A percentile compares a stretch with the other conserved stretches of the same genome.
These are phyloP conservation scores for Candida suzukii DNA, from an alignment of 805 yeast genomes.

Conservation along the genomic window DNA sequence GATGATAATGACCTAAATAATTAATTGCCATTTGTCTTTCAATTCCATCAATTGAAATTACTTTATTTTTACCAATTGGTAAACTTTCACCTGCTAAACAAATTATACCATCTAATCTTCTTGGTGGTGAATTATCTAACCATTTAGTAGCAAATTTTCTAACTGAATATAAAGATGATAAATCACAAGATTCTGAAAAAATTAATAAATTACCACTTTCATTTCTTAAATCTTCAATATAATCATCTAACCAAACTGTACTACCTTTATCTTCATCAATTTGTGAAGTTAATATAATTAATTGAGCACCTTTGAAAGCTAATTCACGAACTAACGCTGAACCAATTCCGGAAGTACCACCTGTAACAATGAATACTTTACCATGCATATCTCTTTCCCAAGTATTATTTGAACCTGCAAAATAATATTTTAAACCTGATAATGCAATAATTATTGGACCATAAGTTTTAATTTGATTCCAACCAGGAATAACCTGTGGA, in stretches of 20 bases:
- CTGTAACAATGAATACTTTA: constrained; percentile 72
- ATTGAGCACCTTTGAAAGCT: constrained; percentile 80
- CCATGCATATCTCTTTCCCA: constrained; percentile 96
- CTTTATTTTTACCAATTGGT: constrained; percentile 64
- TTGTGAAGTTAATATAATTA: constrained; percentile 60
- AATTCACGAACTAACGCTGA: constrained; percentile 66
- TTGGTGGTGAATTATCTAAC: constrained; percentile 86
- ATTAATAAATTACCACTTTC: constrained; percentile 64
- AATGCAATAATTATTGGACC: constrained; percentile 47
- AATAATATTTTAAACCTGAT: constrained; percentile 58
- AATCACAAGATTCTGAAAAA: constrained; percentile 87
- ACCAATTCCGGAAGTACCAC: constrained; percentile 95
- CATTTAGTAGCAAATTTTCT: constrained; percentile 90
- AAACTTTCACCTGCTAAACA: constrained; percentile 81
- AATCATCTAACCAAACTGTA: constrained; percentile 64
- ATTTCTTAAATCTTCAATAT: constrained; percentile 69
- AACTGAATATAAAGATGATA: constrained; percentile 63
- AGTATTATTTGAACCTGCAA: constrained; percentile 73
- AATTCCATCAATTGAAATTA: constrained; percentile 70
- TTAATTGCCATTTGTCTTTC: constrained; percentile 83
- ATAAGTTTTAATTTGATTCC: constrained; percentile 46
- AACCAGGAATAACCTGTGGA: constrained; percentile 68
- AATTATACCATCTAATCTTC: constrained; percentile 84
- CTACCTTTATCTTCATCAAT: constrained; percentile 39
- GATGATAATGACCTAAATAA: constrained; percentile 74